Base-by-base conservation (phyloP, 192 early-diverging fungal genomes). In the Linnemannia exigua region DNA sequence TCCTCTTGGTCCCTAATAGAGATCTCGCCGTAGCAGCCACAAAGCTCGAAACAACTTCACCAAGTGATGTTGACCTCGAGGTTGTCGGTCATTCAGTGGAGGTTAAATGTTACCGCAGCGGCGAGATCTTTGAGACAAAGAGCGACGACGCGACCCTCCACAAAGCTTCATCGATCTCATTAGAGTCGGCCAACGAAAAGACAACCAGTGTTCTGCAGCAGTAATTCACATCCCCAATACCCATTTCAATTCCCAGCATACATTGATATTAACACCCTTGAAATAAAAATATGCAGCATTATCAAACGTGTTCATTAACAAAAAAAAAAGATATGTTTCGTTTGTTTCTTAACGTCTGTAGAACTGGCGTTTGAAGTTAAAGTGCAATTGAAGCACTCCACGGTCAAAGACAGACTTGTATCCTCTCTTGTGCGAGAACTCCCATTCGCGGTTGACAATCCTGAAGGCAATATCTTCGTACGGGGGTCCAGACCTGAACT, bases 381-480 rank as follows among this genome's bases (percentile, higher is more conserved):
- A 97, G 89, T 95, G 91, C 50, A 97, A 90, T 84, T 95, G 93
- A 47, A 97, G 82, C 19, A 96, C 94, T 14, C 96, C 96, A 28
- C 95, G 89, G 80, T 96, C 96, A 91, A 95, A 96, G 8, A 88
- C 90, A 77, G 94, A 94, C 47, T 90, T 91, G 82, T 96, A 96
- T 16, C 95, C 96, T 35, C 92, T 95, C 81, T 97, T 97, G 77
- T 98, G 96, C 9, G 94, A 95, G 75, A 95, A 94, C 89, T 98
- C 97, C 98, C 98, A 99, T 89, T 99, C 97, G 31, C 95, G 91
- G 70, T 97, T 97, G 69, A 98, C 97, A 58, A 99, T 98, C 47
- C 96, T 90, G 90, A 99, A 99, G 0, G 97, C 98, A 89, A 99
- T 94, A 79, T 99, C 98, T 89, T 99, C 96, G 84, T 99, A 99